These are phyloP conservation scores for Ilyonectria destructans DNA, from an alignment of 2,329 filamentous ascomycete species.

Conservation along the genomic window DNA sequence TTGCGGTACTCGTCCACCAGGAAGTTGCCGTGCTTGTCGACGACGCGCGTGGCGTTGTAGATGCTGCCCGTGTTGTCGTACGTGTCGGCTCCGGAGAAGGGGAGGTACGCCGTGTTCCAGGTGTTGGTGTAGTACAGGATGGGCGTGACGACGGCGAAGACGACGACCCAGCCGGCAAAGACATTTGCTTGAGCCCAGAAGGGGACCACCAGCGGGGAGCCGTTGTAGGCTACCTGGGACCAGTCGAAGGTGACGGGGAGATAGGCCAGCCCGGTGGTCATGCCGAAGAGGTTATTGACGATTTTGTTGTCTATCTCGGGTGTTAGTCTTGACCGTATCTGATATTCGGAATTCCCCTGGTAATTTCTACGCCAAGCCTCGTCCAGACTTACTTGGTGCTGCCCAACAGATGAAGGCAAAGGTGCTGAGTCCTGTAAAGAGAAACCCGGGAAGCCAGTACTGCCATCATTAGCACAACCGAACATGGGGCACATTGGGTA, in stretches of 20 bases:
- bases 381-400: conserved; percentile 27
- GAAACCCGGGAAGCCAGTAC: conserved; percentile 35
- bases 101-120: conserved; percentile 59
- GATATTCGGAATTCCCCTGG: background rate
- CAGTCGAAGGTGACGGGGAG: conserved; percentile 35
- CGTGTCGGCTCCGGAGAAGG: conserved; percentile 34
- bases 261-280: conserved; percentile 32
- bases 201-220: conserved; percentile 34
- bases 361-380: background rate
- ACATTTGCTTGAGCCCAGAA: conserved; percentile 39
- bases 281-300: conserved; percentile 37
- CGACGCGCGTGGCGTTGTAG: conserved; percentile 33
- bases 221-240: conserved; percentile 37
- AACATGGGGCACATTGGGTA: background rate
- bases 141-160: conserved; percentile 34
- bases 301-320: conserved; percentile 26
- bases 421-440: conserved; percentile 34
- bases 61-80: conserved; percentile 36
- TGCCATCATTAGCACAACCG: background rate
- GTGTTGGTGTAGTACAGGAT: conserved; percentile 60
- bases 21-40: conserved; percentile 35
- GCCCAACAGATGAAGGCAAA: conserved; percentile 39
- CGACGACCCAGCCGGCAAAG: conserved; percentile 32
- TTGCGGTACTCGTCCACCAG: conserved; percentile 25
- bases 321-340: background rate